A percentile compares a stretch with the other conserved stretches of the same genome.
These are phyloP conservation scores for Stipa capillata DNA, from an alignment of 176 grass and related monocot species.

Conservation along the genomic window DNA sequence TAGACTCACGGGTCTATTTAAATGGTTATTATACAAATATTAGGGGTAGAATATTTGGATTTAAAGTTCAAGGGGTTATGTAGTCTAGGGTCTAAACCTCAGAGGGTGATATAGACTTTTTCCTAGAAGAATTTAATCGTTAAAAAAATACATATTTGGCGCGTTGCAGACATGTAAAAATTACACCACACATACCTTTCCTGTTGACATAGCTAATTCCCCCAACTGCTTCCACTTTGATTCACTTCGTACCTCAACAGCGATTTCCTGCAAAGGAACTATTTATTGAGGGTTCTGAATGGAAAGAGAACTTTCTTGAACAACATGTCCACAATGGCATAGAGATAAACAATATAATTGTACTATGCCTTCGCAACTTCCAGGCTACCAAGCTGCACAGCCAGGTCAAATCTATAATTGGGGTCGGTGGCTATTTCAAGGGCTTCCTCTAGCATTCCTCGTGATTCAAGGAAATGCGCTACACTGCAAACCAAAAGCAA, in stretches of 20 bases:
- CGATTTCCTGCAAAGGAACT: conserved; percentile 51
- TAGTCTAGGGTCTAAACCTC: too few species aligned
- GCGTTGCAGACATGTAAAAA: background rate
- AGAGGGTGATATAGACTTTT: too few species aligned
- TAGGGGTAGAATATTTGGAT: too few species aligned
- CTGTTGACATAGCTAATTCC: conserved; percentile 71
- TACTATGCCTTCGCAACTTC: conserved; percentile 89
- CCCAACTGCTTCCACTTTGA: conserved; percentile 90
- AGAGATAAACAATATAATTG: background rate
- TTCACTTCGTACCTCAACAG: conserved; percentile 55
- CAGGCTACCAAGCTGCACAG: conserved; percentile 78
- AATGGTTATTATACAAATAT: too few species aligned
- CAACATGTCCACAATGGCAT: background rate
- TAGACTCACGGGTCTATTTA: too few species aligned
- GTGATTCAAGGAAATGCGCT: conserved; percentile 69
- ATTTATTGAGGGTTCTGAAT: background rate
- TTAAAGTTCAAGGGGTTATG: too few species aligned
- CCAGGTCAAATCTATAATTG: conserved; percentile 81
- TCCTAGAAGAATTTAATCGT: too few species aligned
- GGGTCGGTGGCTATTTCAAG: conserved; percentile 60
- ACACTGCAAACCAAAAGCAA: conserved; percentile 32
- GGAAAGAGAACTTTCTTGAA: background rate
- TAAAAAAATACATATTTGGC: background rate
- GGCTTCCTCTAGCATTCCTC: conserved; percentile 78
- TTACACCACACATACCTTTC: conserved; percentile 48